A percentile compares a stretch with the other conserved stretches of the same genome.
Evolutionary conservation across 2,329 filamentous ascomycete species (phyloP).

Genomic region (Hypoxylon sp.): DNA sequence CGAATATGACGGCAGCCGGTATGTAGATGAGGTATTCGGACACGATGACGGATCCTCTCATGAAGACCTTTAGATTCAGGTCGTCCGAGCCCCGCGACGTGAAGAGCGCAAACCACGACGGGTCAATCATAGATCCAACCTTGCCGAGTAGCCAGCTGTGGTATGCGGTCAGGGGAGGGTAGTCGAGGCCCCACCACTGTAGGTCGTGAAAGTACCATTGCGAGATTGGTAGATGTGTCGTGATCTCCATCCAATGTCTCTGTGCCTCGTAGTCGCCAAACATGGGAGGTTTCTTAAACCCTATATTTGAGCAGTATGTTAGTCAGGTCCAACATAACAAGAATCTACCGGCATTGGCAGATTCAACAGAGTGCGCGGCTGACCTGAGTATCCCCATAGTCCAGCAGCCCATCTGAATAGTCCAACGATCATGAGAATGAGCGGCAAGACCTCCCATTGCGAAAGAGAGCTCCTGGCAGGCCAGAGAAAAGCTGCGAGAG

Average conservation of each 20-base stretch:
- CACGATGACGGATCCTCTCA: conserved; percentile 89
- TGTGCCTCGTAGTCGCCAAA: conserved; percentile 98
- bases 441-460: conserved; percentile 89
- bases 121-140: conserved; percentile 80
- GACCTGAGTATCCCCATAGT: conserved; percentile 94
- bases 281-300: conserved; percentile 84
- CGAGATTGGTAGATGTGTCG: conserved; percentile 84
- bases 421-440: conserved; percentile 88
- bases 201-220: conserved; percentile 99
- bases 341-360: neutral
- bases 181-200: conserved; percentile 97
- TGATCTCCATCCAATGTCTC: conserved; percentile 98
- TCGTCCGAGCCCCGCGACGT: conserved; percentile 84
- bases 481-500: conserved; percentile 93
- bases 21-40: conserved; percentile 93
- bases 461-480: conserved; percentile 83
- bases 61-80: conserved; percentile 85
- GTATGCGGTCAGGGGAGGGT: conserved; percentile 96
- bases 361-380: conserved; percentile 31
- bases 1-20: conserved; percentile 84
- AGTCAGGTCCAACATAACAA: conserved; percentile 16
- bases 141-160: conserved; percentile 96
- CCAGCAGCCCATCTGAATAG: conserved; percentile 93
- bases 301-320: conserved; percentile 51
- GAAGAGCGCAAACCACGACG: conserved; percentile 86